These are phyloP conservation scores for Ammopiptanthus mongolicus DNA, from an alignment of 306 rosid species.

Conservation along the genomic window DNA sequence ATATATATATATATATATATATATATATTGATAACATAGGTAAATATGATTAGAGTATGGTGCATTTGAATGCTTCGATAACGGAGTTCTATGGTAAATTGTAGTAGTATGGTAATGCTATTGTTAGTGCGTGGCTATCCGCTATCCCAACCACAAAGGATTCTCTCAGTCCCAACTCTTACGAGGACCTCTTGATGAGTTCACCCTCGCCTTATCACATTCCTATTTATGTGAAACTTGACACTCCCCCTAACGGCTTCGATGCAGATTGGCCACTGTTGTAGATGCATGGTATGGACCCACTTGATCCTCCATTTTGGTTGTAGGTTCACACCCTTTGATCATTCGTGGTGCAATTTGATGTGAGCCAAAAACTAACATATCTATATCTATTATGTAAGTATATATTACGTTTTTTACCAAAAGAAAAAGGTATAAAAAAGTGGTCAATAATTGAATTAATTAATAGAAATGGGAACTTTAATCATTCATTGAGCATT, in stretches of 20 bases:
- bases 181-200: neutral
- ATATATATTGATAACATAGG: no score
- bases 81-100: neutral
- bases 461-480: neutral
- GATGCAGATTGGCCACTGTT: neutral
- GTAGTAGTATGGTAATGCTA: neutral
- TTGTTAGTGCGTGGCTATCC: neutral
- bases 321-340: neutral
- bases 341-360: slow-evolving; percentile 5
- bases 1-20: no score
- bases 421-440: neutral
- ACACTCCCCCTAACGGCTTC: neutral
- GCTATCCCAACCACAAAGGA: neutral
- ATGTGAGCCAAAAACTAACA: neutral
- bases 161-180: neutral
- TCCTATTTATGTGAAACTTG: slow-evolving; percentile 1
- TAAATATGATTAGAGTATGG: no score
- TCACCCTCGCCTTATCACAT: neutral
- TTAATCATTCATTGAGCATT: slow-evolving; percentile 16
- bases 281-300: slow-evolving; percentile 15
- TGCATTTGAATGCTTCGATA: neutral
- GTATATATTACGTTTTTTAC: neutral
- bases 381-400: neutral
- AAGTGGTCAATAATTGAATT: neutral
- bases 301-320: slow-evolving; percentile 5